phyloP scores from a whole-genome alignment of 371 early-diverging fungal genomes.

The Syncephalastrum racemosum region DNA sequence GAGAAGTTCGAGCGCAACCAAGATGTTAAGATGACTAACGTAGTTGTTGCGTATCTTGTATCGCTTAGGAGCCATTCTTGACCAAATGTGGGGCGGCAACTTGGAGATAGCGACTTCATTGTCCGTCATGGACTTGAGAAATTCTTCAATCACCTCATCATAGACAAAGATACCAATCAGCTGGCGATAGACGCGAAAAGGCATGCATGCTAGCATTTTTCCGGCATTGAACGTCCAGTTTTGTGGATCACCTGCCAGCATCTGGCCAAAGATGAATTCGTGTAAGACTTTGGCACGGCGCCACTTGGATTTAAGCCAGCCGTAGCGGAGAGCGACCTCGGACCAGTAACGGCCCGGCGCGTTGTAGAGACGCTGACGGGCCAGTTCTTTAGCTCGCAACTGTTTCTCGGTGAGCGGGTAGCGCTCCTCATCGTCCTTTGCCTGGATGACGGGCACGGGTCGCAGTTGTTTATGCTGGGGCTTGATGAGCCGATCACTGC shows the following conservation, averaged over 20 bases:
- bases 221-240: not conserved
- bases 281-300: slow-evolving; percentile 24
- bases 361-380: not conserved
- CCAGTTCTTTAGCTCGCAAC: not conserved
- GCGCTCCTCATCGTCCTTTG: not conserved
- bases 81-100: slow-evolving; percentile 4
- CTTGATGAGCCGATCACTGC: slow-evolving; percentile 2
- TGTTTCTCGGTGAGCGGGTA: not conserved
- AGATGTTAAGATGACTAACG: slow-evolving; percentile 4
- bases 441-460: not conserved
- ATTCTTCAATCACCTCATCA: slow-evolving; percentile 10
- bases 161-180: slow-evolving; percentile 14
- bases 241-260: not conserved
- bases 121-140: slow-evolving; percentile 4
- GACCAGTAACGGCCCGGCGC: slow-evolving; percentile 14
- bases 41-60: slow-evolving; percentile 10
- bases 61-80: slow-evolving; percentile 1
- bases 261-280: slow-evolving; percentile 9
- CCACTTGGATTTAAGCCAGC: slow-evolving; percentile 25
- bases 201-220: slow-evolving; percentile 11
- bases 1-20: slow-evolving; percentile 17
- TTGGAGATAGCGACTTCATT: too few relatives aligned
- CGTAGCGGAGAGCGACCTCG: slow-evolving; percentile 17
- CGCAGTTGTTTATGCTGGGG: slow-evolving; percentile 1
- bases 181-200: slow-evolving; percentile 13